phyloP scores from a whole-genome alignment of 2,329 filamentous ascomycete genomes.

The Geoglossum cookeanum region DNA sequence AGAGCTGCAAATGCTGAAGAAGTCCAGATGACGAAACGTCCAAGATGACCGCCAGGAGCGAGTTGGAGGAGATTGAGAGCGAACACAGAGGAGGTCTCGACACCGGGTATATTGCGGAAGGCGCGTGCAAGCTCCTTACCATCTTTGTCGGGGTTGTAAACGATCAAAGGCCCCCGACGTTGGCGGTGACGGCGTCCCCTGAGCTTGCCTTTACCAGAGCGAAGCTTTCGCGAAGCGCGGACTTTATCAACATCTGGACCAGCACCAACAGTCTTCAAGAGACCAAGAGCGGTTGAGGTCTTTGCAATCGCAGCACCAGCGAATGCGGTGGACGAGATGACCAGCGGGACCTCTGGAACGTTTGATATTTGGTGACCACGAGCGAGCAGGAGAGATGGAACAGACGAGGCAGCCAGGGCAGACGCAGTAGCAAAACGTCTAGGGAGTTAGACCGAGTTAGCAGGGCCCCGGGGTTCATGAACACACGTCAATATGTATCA shows the following conservation, averaged over 20 bases:
- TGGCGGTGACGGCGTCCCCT: conserved; percentile 91
- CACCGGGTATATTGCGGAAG: conserved; percentile 98
- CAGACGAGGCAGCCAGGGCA: conserved; percentile 88
- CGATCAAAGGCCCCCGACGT: conserved; percentile 90
- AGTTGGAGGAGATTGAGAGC: conserved; percentile 97
- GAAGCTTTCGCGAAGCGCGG: conserved; percentile 88
- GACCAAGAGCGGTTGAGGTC: conserved; percentile 69
- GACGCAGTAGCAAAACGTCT: conserved; percentile 96
- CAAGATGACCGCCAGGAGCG: conserved; percentile 94
- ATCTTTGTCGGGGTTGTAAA: conserved; percentile 91
- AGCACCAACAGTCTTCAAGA: conserved; percentile 83
- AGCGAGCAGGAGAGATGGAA: conserved; percentile 83
- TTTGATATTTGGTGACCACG: conserved; percentile 88
- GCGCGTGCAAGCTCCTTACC: conserved; percentile 84
- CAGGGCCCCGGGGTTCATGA: conserved; percentile 5
- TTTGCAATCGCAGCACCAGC: conserved; percentile 61
- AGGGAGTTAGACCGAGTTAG: conserved; percentile 8
- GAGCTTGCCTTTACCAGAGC: conserved; percentile 97
- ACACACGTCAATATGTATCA: neutral
- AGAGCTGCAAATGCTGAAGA: conserved; percentile 92
- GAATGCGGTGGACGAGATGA: conserved; percentile 82
- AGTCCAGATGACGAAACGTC: conserved; percentile 98
- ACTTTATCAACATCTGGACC: conserved; percentile 87
- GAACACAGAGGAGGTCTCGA: conserved; percentile 89
- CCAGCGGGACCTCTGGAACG: conserved; percentile 91